phyloP scores from a whole-genome alignment of 306 rosid genomes.

The Benincasa hispida region DNA sequence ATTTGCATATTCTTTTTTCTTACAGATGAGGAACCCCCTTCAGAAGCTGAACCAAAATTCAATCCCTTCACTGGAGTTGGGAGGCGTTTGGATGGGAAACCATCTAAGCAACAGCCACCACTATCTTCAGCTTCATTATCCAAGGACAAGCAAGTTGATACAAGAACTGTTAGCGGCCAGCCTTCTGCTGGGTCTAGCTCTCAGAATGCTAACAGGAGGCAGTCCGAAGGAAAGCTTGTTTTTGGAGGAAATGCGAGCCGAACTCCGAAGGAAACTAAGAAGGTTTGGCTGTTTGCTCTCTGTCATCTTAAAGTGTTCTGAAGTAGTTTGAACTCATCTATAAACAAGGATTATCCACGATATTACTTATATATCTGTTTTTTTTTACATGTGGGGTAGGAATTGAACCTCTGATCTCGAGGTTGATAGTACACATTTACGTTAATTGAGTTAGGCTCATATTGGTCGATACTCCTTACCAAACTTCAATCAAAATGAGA shows the following conservation, averaged over 20 bases:
- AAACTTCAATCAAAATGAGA: background rate
- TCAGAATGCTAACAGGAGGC: constrained; percentile 30
- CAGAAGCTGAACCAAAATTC: constrained; percentile 54
- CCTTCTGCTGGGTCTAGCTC: constrained; percentile 55
- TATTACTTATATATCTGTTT: no score
- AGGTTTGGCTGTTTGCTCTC: constrained; percentile 30
- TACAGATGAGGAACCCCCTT: constrained; percentile 55
- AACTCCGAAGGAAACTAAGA: constrained; percentile 32
- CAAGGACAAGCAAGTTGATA: constrained; percentile 38
- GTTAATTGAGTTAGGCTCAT: no score
- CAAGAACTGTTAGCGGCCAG: constrained; percentile 26
- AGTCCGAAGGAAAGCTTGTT: constrained; percentile 85
- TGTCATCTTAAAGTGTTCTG: background rate
- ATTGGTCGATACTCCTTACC: background rate
- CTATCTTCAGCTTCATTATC: constrained; percentile 38
- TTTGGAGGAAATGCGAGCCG: constrained; percentile 68
- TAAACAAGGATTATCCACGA: background rate
- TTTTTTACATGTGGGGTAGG: no score
- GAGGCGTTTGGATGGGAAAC: constrained; percentile 91
- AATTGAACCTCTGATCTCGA: no score
- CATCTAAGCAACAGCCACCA: constrained; percentile 38
- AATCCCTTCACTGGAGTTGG: constrained; percentile 79
- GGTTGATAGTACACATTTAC: no score
- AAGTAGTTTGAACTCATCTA: background rate
- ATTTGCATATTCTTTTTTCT: background rate